Evolutionary conservation across 306 rosid genomes (phyloP).

Genomic region (Rubus idaeus): DNA sequence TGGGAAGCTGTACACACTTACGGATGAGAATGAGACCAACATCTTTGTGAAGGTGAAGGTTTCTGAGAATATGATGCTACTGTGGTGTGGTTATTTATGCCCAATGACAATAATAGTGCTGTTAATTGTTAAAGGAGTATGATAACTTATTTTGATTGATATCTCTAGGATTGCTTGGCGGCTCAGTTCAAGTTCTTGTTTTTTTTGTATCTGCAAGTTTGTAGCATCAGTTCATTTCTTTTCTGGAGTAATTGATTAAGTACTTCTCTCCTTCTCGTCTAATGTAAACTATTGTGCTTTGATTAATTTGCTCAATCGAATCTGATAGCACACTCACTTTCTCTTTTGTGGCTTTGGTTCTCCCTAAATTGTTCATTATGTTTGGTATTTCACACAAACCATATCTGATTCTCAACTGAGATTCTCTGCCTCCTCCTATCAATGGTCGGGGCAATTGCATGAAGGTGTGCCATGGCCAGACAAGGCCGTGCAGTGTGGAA

Average conservation of each 20-base stretch:
- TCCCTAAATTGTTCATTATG: neutral
- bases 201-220: slow-evolving; percentile 20
- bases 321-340: neutral
- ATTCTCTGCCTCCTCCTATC: too few species aligned
- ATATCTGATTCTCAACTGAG: neutral
- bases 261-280: slow-evolving; percentile 15
- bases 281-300: neutral
- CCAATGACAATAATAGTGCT: neutral
- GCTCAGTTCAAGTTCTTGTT: slow-evolving; percentile 27
- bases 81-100: slow-evolving; percentile 27
- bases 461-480: too few species aligned
- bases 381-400: neutral
- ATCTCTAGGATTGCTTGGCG: slow-evolving; percentile 28
- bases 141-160: slow-evolving; percentile 17
- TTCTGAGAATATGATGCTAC: slow-evolving; percentile 30
- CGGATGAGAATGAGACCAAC: slow-evolving; percentile 38
- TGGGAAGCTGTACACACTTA: slow-evolving; percentile 82
- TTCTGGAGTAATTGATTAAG: slow-evolving; percentile 28
- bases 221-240: slow-evolving; percentile 21
- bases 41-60: slow-evolving; percentile 12
- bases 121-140: slow-evolving; percentile 10
- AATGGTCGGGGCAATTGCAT: too few species aligned
- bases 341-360: neutral
- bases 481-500: too few species aligned
- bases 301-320: neutral